Conservation (phyloP, 371 early-diverging fungal genomes). For the Vittaforma corneae region DNA sequence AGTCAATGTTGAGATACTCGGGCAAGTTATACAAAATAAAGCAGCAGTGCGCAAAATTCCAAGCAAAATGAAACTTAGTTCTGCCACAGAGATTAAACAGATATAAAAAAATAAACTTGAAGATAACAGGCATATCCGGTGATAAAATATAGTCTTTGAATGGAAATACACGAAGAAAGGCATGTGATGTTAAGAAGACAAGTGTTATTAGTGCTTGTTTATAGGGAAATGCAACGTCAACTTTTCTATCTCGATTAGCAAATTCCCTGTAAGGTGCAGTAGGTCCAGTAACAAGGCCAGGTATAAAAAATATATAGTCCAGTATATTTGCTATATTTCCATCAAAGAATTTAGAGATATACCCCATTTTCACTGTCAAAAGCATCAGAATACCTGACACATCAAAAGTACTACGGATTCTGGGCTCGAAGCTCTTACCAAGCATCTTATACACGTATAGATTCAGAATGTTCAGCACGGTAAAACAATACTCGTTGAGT, state of each 20-base stretch:
- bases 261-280: conserved; percentile 18
- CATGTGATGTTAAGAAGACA: conserved; percentile 15
- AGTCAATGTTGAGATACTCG: conserved; percentile 34
- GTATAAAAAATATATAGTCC: conserved; percentile 32
- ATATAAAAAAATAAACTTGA: conserved; percentile 20
- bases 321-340: conserved; percentile 10
- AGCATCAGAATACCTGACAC: conserved; percentile 47
- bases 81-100: conserved; percentile 29
- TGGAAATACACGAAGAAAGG: conserved; percentile 1
- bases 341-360: conserved; percentile 28
- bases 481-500: conserved; percentile 18
- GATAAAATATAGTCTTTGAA: conserved; percentile 9
- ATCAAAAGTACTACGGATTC: conserved; percentile 35
- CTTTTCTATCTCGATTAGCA: conserved; percentile 13
- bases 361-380: conserved; percentile 42
- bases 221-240: conserved; percentile 1
- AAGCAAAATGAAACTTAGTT: conserved; percentile 46
- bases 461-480: conserved; percentile 19
- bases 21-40: conserved; percentile 25
- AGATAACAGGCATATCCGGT: conserved; percentile 7
- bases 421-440: conserved; percentile 20
- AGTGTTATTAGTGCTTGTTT: conserved; percentile 10
- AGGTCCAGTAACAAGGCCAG: conserved; percentile 39
- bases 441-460: conserved; percentile 35
- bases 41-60: conserved; percentile 42